Evolutionary conservation across 768 basidiomycete species (phyloP).

Genomic region (Cubamyces lactineus): DNA sequence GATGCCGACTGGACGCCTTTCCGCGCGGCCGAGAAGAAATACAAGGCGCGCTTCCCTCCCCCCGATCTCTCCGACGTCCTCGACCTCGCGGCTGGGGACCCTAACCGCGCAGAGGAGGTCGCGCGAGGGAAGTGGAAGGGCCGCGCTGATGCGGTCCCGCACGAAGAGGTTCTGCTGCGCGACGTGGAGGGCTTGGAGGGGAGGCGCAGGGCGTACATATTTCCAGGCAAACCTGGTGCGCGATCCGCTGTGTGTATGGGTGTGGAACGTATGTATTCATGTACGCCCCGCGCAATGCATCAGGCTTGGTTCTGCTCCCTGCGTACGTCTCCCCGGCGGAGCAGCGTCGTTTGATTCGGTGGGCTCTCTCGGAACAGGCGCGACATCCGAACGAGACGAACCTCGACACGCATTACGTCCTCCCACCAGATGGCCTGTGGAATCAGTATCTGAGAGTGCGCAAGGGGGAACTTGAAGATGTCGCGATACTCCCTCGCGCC

Average conservation of each 20-base stretch:
- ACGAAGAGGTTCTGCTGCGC: slow-evolving; percentile 36
- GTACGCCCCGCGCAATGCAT: slow-evolving; percentile 6
- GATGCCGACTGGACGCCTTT: slow-evolving; percentile 74
- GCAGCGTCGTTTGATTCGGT: slow-evolving; percentile 70
- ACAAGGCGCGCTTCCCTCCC: slow-evolving; percentile 78
- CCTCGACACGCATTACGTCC: slow-evolving; percentile 81
- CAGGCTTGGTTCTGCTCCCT: slow-evolving; percentile 88
- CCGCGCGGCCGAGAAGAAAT: slow-evolving; percentile 76
- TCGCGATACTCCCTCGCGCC: slow-evolving; percentile 51
- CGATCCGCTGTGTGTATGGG: slow-evolving; percentile 9
- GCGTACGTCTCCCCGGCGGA: slow-evolving; percentile 61
- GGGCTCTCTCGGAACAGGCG: slow-evolving; percentile 79
- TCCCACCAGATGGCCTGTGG: slow-evolving; percentile 84
- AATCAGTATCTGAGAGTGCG: slow-evolving; percentile 49
- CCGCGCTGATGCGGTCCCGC: slow-evolving; percentile 40
- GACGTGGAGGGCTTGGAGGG: slow-evolving; percentile 3
- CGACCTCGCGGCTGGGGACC: slow-evolving; percentile 60
- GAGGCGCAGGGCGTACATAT: slow-evolving; percentile 43
- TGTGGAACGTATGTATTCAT: slow-evolving; percentile 26
- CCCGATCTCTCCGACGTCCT: slow-evolving; percentile 72
- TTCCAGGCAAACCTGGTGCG: slow-evolving; percentile 63
- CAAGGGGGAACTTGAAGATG: slow-evolving; percentile 36
- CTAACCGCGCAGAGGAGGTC: slow-evolving; percentile 45
- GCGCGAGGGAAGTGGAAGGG: slow-evolving; percentile 53
- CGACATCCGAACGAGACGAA: slow-evolving; percentile 85